phyloP scores from a whole-genome alignment of 1,284 basidiomycete species.

The Pterulicium gracile region DNA sequence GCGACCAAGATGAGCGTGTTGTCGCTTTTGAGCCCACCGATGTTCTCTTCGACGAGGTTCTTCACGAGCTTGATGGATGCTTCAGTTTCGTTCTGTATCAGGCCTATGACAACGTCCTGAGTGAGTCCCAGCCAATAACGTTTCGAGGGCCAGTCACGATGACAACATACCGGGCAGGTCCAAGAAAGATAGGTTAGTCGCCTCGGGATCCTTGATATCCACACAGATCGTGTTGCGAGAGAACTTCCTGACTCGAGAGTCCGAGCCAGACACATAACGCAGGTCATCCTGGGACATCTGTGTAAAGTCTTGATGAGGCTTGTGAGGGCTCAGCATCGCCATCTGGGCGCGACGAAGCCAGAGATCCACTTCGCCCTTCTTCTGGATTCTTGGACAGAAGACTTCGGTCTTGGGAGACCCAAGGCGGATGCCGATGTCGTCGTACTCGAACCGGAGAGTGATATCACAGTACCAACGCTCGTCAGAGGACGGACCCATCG shows the following conservation, averaged over 20 bases:
- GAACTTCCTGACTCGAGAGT: slow-evolving; percentile 28
- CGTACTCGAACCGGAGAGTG: slow-evolving; percentile 31
- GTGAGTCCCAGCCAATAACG: too few species aligned
- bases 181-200: slow-evolving; percentile 36
- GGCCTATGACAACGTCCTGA: slow-evolving; percentile 15
- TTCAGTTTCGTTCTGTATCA: slow-evolving; percentile 31
- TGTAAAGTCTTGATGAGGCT: slow-evolving; percentile 21
- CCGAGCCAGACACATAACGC: slow-evolving; percentile 12
- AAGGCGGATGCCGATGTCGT: slow-evolving; percentile 15
- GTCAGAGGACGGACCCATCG: slow-evolving; percentile 27
- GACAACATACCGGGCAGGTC: slow-evolving; percentile 34
- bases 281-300: slow-evolving; percentile 21
- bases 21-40: slow-evolving; percentile 15
- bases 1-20: slow-evolving; percentile 31
- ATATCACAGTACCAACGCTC: slow-evolving; percentile 41
- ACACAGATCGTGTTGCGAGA: slow-evolving; percentile 46
- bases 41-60: slow-evolving; percentile 25
- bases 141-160: not conserved
- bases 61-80: slow-evolving; percentile 25
- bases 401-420: slow-evolving; percentile 11
- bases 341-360: slow-evolving; percentile 49
- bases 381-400: slow-evolving; percentile 28
- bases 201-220: slow-evolving; percentile 30
- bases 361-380: slow-evolving; percentile 33
- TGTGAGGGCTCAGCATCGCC: slow-evolving; percentile 39